Base-by-base conservation (phyloP, 495 filamentous ascomycete species). In the Neurospora sp. region DNA sequence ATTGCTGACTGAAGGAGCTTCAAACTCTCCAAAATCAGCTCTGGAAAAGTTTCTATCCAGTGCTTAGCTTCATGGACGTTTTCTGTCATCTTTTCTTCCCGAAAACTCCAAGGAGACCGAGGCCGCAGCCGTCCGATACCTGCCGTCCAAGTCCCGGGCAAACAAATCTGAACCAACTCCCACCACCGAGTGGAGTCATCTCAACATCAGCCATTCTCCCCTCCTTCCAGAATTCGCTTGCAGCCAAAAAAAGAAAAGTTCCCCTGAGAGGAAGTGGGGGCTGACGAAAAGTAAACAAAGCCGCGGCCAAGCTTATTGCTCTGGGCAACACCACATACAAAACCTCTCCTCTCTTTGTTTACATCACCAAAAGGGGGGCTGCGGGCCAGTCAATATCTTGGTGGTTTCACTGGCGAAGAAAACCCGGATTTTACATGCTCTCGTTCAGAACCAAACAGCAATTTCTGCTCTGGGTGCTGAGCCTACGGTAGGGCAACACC, bases 131-230 rank as follows among this genome's bases (percentile, higher is more conserved):
- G 22, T 61, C 12, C 12, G 53, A 35, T 61, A 42, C 16, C 39
- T 18, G 20, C 9, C 39, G 9, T 31, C 9, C 14, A 42, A 42
- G 69, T 70, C 22, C 5, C 40, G 39, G 40, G 10, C 69, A 70
- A 73, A 59, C 72, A 70, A 70, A n/a, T 5, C 6, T 14, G 69
- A 69, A 73, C 69, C 69, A 59, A 39, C 35, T 35, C 31, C 40
- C 69, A 73, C 69, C 16, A 18, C n/a, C 12, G 35, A 37, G 11
- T 20, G 44, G 72, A 70, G 72, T 53, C 12, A 31, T 61, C 27
- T 61, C 53, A 61, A 27, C 20, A 31, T 3, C 53, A 16, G 27
- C 53, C 48, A 27, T 59, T 59, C 48, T 31, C 22, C 48, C 22
- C 48, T 59, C 48, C 22, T 59, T 27, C 48, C 48, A 61, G 53